A percentile compares a stretch with the other conserved stretches of the same genome.
phyloP scores from a whole-genome alignment of 73 alveolate genomes.

The Paramecium caudatum region DNA sequence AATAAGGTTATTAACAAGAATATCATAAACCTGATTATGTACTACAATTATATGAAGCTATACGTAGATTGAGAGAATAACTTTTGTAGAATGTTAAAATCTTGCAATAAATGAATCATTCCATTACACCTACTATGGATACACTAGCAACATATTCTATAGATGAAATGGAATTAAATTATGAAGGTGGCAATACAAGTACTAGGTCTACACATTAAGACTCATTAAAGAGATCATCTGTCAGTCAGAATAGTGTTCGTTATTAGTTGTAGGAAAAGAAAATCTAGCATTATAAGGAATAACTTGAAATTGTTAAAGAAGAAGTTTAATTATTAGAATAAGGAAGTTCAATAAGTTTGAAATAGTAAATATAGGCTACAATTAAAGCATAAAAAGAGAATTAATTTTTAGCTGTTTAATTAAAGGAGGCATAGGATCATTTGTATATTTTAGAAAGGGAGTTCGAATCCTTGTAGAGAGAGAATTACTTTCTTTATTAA shows the following conservation, averaged over 20 bases:
- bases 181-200: not conserved
- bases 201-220: not conserved
- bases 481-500: slow-evolving; percentile 24
- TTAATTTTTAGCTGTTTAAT: not conserved
- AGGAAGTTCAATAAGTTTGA: not conserved
- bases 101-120: not conserved
- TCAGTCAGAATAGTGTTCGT: not conserved
- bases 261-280: slow-evolving; percentile 32
- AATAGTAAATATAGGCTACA: not conserved
- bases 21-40: slow-evolving; percentile 18
- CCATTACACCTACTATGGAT: not conserved
- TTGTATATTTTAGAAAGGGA: not conserved
- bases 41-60: slow-evolving; percentile 14
- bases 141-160: slow-evolving; percentile 30
- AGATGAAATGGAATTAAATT: slow-evolving; percentile 29
- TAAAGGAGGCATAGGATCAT: not conserved
- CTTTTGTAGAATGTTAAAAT: not conserved
- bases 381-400: slow-evolving; percentile 3
- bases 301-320: not conserved
- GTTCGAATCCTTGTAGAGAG: not conserved
- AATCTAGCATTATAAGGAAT: not conserved
- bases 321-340: not conserved
- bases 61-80: slow-evolving; percentile 30
- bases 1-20: not conserved
- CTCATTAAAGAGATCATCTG: not conserved